Evolutionary conservation across 169 alveolate genomes (phyloP).

Genomic region (Plasmodium ovale): DNA sequence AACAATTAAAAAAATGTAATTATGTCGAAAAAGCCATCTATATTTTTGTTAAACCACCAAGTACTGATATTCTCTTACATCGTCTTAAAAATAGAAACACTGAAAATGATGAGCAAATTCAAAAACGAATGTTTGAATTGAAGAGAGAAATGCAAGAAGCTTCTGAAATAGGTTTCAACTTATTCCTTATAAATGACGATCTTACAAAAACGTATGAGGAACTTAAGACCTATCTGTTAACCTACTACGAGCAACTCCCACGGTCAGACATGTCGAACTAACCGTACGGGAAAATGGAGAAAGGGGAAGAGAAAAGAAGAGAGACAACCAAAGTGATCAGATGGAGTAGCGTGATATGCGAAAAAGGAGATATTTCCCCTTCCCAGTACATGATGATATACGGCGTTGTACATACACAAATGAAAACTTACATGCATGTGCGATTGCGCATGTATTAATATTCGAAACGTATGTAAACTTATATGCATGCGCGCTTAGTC

Average conservation of each 20-base stretch:
- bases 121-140: slow-evolving; percentile 88
- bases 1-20: slow-evolving; percentile 77
- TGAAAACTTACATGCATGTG: too few relatives aligned
- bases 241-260: slow-evolving; percentile 23
- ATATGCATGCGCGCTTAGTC: too few relatives aligned
- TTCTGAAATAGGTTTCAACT: slow-evolving; percentile 42
- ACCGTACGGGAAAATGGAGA: too few relatives aligned
- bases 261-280: too few relatives aligned
- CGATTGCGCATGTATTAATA: too few relatives aligned
- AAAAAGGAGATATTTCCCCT: background rate
- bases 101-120: slow-evolving; percentile 86
- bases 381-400: too few relatives aligned
- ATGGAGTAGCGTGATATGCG: background rate
- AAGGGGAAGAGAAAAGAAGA: background rate
- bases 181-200: slow-evolving; percentile 69
- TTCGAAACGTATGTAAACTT: too few relatives aligned
- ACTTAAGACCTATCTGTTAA: slow-evolving; percentile 7
- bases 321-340: background rate
- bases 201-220: slow-evolving; percentile 53
- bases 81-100: slow-evolving; percentile 91
- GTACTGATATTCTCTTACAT: slow-evolving; percentile 79
- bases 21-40: slow-evolving; percentile 77
- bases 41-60: slow-evolving; percentile 87
- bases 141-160: slow-evolving; percentile 87
- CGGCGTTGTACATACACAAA: too few relatives aligned